Evolutionary conservation across 345 rosid species (phyloP).

Genomic region (Eucalyptus erythrocorys): DNA sequence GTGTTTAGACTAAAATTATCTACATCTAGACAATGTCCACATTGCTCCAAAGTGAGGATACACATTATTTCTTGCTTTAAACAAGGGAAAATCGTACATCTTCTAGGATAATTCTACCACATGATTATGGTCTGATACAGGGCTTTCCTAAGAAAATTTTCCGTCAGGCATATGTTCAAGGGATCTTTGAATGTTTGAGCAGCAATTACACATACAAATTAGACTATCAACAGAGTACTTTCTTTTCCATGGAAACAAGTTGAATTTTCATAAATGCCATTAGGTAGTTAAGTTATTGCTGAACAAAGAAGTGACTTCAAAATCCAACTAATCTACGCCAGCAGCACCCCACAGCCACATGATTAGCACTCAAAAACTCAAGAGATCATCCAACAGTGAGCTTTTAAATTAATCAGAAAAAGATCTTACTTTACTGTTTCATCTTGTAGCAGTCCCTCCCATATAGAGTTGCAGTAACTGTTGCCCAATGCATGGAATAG

Average conservation of each 20-base stretch:
- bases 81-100: background rate
- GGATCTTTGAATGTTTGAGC: background rate
- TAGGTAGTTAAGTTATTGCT: background rate
- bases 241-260: background rate
- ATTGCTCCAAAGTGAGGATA: background rate
- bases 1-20: background rate
- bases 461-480: slow-evolving; percentile 59
- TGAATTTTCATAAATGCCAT: background rate
- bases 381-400: background rate
- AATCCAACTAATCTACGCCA: background rate
- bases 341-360: background rate
- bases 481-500: slow-evolving; percentile 63
- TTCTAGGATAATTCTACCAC: background rate
- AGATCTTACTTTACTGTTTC: slow-evolving; percentile 28
- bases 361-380: background rate
- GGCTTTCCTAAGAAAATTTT: background rate
- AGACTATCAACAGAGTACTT: background rate
- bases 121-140: background rate
- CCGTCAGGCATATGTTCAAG: background rate
- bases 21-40: background rate
- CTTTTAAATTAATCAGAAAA: background rate
- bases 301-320: background rate
- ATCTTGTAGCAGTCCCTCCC: slow-evolving; percentile 58
- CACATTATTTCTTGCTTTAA: background rate
- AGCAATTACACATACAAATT: background rate